A percentile compares a stretch with the other conserved stretches of the same genome.
Evolutionary conservation across 805 yeast species (phyloP).

Genomic region (Kodamaea lidongshanica): DNA sequence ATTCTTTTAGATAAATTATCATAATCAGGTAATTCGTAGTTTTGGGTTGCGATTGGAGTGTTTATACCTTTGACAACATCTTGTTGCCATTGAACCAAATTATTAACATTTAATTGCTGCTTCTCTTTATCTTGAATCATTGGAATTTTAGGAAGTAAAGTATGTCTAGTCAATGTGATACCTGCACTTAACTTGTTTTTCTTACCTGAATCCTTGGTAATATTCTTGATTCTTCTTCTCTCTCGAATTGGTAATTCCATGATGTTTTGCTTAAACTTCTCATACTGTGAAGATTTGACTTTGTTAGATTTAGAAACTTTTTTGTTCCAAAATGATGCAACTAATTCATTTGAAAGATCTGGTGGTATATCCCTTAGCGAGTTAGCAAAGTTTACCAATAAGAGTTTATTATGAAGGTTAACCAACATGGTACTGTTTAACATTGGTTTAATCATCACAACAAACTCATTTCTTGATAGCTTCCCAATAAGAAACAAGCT

Average conservation of each 20-base stretch:
- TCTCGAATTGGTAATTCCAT: slow-evolving; percentile 82
- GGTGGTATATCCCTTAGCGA: slow-evolving; percentile 70
- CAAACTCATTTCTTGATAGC: slow-evolving; percentile 69
- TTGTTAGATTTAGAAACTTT: slow-evolving; percentile 42
- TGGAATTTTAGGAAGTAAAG: slow-evolving; percentile 80
- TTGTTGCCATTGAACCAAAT: slow-evolving; percentile 80
- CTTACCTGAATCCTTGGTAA: slow-evolving; percentile 78
- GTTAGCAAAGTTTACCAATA: slow-evolving; percentile 78
- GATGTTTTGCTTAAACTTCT: slow-evolving; percentile 75
- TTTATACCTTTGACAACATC: slow-evolving; percentile 84
- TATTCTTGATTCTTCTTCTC: slow-evolving; percentile 74
- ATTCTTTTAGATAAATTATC: slow-evolving; percentile 63
- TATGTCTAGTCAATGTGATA: slow-evolving; percentile 63
- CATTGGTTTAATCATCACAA: slow-evolving; percentile 50
- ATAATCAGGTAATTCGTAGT: slow-evolving; percentile 75
- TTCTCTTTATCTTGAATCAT: slow-evolving; percentile 49
- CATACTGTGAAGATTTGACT: slow-evolving; percentile 65
- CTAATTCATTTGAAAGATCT: slow-evolving; percentile 41
- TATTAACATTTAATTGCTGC: slow-evolving; percentile 40
- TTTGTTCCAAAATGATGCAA: slow-evolving; percentile 42
- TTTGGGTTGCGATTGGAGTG: slow-evolving; percentile 72
- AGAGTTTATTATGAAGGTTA: slow-evolving; percentile 74
- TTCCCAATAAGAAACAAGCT: slow-evolving; percentile 74
- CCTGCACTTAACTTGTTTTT: slow-evolving; percentile 65
- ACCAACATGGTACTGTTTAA: slow-evolving; percentile 43